Evolutionary conservation across 345 rosid genomes (phyloP).

Genomic region (Salix exigua): DNA sequence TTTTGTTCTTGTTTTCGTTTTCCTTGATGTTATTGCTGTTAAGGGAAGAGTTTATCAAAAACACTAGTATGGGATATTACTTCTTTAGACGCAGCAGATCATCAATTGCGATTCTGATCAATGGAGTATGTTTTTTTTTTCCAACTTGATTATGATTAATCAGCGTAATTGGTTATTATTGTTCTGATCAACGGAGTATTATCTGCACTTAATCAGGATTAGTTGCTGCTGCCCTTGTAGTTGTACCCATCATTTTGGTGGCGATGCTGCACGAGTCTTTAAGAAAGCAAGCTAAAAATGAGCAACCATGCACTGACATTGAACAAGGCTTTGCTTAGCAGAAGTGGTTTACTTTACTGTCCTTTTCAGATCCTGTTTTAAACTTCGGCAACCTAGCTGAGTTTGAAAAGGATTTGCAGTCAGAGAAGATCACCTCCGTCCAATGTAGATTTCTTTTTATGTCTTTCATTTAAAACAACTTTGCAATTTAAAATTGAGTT

Average conservation of each 20-base stretch:
- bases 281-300: not conserved
- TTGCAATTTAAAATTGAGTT: too few species aligned
- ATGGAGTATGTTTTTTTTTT: not conserved
- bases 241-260: not conserved
- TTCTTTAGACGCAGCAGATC: not conserved
- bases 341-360: not conserved
- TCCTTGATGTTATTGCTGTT: not conserved
- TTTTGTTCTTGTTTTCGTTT: too few species aligned
- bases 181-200: too few species aligned
- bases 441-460: too few species aligned
- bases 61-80: not conserved
- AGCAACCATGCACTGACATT: not conserved
- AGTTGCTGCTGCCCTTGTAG: not conserved
- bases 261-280: not conserved
- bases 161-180: not conserved
- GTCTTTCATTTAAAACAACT: too few species aligned
- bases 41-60: not conserved
- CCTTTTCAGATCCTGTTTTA: not conserved
- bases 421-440: not conserved
- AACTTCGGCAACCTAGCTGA: not conserved
- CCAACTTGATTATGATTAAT: not conserved
- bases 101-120: not conserved
- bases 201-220: not conserved
- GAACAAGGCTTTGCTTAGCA: not conserved
- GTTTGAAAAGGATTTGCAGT: not conserved